Percentiles rank a stretch among this genome's conserved stretches.
These are phyloP conservation scores for Tetrahymena thermophila DNA, from an alignment of 73 alveolate genomes.

Conservation along the genomic window DNA sequence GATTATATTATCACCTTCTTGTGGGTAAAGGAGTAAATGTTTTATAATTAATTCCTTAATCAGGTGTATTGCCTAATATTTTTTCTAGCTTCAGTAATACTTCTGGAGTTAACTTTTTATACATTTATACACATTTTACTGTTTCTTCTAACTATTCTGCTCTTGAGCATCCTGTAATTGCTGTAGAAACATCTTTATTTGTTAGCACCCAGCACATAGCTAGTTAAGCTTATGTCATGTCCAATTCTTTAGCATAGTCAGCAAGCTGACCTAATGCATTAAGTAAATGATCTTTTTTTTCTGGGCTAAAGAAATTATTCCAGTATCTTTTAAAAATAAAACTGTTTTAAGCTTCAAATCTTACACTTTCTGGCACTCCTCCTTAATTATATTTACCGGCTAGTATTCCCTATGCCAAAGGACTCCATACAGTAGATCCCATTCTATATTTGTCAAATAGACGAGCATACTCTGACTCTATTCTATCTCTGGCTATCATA, in stretches of 20 bases:
- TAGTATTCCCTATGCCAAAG: constrained; percentile 78
- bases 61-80: constrained; percentile 56
- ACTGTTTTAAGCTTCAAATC: constrained; percentile 4
- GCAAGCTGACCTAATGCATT: constrained; percentile 33
- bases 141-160: constrained; percentile 76
- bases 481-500: constrained; percentile 71
- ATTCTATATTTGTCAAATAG: constrained; percentile 50
- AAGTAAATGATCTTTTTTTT: constrained; percentile 14
- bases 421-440: constrained; percentile 92
- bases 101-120: constrained; percentile 62
- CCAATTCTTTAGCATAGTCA: constrained; percentile 57
- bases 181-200: constrained; percentile 78
- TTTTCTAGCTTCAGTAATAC: constrained; percentile 59
- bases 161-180: constrained; percentile 78
- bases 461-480: constrained; percentile 75
- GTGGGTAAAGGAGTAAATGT: constrained; percentile 32
- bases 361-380: constrained; percentile 64
- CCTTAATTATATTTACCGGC: constrained; percentile 92
- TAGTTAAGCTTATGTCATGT: constrained; percentile 70
- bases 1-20: constrained; percentile 45
- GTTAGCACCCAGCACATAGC: constrained; percentile 88
- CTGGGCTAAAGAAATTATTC: constrained; percentile 16
- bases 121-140: constrained; percentile 61
- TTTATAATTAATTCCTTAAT: constrained; percentile 42
- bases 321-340: neutral